These are phyloP conservation scores for Alternaria viburni DNA, from an alignment of 2,329 filamentous ascomycete species.

Conservation along the genomic window DNA sequence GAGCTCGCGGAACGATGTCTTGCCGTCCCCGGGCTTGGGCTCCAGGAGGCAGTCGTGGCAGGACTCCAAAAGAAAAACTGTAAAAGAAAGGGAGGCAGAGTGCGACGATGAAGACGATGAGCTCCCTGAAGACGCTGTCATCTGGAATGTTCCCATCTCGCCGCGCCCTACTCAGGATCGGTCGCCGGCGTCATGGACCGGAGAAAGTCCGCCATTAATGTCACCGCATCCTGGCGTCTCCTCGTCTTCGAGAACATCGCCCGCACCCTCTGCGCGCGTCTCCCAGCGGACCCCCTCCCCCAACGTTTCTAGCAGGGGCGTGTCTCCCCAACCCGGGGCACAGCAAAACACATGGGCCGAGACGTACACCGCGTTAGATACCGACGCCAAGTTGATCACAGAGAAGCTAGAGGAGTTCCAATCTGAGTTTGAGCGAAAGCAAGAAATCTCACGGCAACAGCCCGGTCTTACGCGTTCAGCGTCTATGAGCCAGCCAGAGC, in stretches of 20 bases:
- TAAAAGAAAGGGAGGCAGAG: slow-evolving; percentile 74
- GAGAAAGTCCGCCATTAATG: slow-evolving; percentile 36
- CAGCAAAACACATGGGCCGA: slow-evolving; percentile 76
- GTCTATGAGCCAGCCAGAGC: slow-evolving; percentile 36
- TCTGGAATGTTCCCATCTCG: slow-evolving; percentile 84
- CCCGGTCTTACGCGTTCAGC: slow-evolving; percentile 45
- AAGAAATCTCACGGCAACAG: slow-evolving; percentile 60
- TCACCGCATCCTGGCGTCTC: slow-evolving; percentile 28
- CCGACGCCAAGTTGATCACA: slow-evolving; percentile 76
- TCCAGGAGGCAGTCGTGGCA: slow-evolving; percentile 67
- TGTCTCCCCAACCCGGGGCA: slow-evolving; percentile 46
- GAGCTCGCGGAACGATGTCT: slow-evolving; percentile 42
- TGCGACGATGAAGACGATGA: slow-evolving; percentile 74
- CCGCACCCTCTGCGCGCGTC: slow-evolving; percentile 26
- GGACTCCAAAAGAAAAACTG: slow-evolving; percentile 68
- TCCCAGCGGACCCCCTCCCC: slow-evolving; percentile 29
- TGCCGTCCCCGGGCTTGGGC: slow-evolving; percentile 33
- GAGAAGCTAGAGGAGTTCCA: slow-evolving; percentile 82
- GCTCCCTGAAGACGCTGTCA: slow-evolving; percentile 77
- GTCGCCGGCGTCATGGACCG: slow-evolving; percentile 44
- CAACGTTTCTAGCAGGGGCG: slow-evolving; percentile 23
- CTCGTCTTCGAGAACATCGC: slow-evolving; percentile 34
- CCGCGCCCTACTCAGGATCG: slow-evolving; percentile 57
- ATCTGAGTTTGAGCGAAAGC: slow-evolving; percentile 62
- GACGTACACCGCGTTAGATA: slow-evolving; percentile 70